Conservation (phyloP, 495 filamentous ascomycete species). For the Penicillium cosmopolitanum region DNA sequence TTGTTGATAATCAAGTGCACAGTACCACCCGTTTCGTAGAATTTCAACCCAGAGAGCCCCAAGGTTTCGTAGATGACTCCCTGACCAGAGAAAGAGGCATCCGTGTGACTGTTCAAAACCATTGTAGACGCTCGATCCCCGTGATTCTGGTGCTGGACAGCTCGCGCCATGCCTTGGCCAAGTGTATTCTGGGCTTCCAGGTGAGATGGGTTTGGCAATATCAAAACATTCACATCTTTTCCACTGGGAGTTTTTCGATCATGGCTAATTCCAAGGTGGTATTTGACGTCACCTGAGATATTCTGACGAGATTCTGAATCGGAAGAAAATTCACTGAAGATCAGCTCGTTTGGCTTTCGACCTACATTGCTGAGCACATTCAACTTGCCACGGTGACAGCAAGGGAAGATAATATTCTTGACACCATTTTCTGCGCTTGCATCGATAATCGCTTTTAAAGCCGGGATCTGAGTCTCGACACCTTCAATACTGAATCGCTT, state of each 20-base stretch:
- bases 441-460: constrained; percentile 99
- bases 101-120: constrained; percentile 93
- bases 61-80: constrained; percentile 98
- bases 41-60: constrained; percentile 92
- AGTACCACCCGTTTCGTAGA: constrained; percentile 95
- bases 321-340: constrained; percentile 97
- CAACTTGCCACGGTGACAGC: constrained; percentile 98
- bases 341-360: constrained; percentile 97
- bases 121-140: constrained; percentile 92
- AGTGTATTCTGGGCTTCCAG: constrained; percentile 98
- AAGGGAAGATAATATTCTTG: constrained; percentile 98
- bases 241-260: constrained; percentile 97
- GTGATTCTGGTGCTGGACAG: constrained; percentile 98
- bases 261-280: constrained; percentile 99
- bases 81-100: constrained; percentile 95
- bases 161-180: constrained; percentile 93
- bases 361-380: constrained; percentile 99
- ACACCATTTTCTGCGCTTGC: constrained; percentile 96
- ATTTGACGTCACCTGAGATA: constrained; percentile 98
- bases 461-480: constrained; percentile 94
- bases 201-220: constrained; percentile 98
- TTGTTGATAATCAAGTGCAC: constrained; percentile 99
- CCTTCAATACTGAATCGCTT: constrained; percentile 99
- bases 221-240: constrained; percentile 95
- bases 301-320: constrained; percentile 87